Conservation (phyloP, 1,284 basidiomycete species). For the Sanghuangporus weigelae region DNA sequence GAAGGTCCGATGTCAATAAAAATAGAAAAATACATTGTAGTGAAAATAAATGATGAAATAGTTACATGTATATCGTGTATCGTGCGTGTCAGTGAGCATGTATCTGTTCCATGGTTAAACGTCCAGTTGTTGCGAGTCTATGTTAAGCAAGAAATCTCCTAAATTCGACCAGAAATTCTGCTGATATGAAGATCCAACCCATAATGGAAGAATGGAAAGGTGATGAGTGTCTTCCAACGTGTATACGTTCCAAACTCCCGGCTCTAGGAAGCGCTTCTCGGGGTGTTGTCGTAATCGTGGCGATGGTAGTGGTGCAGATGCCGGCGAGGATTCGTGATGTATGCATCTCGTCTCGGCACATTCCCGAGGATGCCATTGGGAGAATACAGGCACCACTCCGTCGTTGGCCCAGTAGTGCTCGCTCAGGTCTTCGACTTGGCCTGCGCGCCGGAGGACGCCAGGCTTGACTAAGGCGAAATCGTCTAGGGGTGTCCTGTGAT, state of each 20-base stretch:
- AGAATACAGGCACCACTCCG: slow-evolving; percentile 47
- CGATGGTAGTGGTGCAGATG: background rate
- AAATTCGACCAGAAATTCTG: slow-evolving; percentile 36
- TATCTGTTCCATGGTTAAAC: background rate
- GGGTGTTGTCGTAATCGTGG: background rate
- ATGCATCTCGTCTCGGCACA: slow-evolving; percentile 33
- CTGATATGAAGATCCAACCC: slow-evolving; percentile 33
- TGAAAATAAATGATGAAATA: background rate
- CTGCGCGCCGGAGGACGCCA: background rate
- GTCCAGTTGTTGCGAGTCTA: slow-evolving; percentile 23
- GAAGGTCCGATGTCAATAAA: background rate
- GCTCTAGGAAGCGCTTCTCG: slow-evolving; percentile 12
- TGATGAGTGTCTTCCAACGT: slow-evolving; percentile 34
- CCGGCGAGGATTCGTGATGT: slow-evolving; percentile 16
- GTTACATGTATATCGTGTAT: background rate
- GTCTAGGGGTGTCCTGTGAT: background rate
- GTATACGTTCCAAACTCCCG: slow-evolving; percentile 42
- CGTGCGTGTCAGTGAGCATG: background rate
- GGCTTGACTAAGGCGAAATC: background rate
- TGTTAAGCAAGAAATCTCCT: slow-evolving; percentile 32
- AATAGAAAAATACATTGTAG: background rate
- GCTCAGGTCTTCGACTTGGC: background rate
- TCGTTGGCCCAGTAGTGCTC: slow-evolving; percentile 38
- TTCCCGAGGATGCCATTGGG: slow-evolving; percentile 46
- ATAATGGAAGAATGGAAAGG: slow-evolving; percentile 38